Evolutionary conservation across 1,284 basidiomycete species (phyloP).

Genomic region (Tilletiaria anomala): DNA sequence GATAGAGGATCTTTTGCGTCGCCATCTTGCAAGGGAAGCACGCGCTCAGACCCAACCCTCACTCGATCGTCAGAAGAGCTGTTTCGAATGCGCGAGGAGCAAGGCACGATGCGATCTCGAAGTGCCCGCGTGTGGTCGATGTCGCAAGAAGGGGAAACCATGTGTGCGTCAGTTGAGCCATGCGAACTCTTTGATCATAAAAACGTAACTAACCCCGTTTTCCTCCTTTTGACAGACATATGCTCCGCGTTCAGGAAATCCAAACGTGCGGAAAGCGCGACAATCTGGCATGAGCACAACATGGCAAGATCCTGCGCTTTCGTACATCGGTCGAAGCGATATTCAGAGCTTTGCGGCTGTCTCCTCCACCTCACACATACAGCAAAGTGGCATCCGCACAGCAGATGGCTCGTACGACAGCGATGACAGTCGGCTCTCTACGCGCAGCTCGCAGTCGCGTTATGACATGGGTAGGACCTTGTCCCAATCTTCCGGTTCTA

Average conservation of each 20-base stretch:
- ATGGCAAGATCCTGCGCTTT: not conserved
- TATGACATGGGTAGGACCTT: too few species aligned
- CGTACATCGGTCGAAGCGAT: not conserved
- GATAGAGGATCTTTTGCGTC: conserved; percentile 17
- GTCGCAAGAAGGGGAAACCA: conserved; percentile 20
- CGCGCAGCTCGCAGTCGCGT: too few species aligned
- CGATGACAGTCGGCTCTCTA: too few species aligned
- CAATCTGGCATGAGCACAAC: conserved; percentile 1
- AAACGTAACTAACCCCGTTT: not conserved
- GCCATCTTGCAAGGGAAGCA: conserved; percentile 23
- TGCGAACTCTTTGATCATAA: not conserved
- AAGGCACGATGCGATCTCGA: conserved; percentile 33
- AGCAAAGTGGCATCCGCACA: too few species aligned
- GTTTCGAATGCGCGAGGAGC: conserved; percentile 24
- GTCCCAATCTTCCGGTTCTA: too few species aligned
- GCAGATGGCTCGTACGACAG: too few species aligned
- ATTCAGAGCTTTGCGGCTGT: not conserved
- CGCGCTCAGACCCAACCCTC: conserved; percentile 21
- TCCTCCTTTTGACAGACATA: conserved; percentile 8
- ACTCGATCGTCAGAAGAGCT: conserved; percentile 28
- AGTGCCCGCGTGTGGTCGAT: conserved; percentile 27
- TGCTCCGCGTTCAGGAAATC: conserved; percentile 26
- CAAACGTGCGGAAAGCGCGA: conserved; percentile 22
- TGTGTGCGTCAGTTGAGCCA: conserved; percentile 9
- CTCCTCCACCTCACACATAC: too few species aligned